phyloP scores from a whole-genome alignment of 1,284 basidiomycete genomes.

The Heterobasidion occidentale region DNA sequence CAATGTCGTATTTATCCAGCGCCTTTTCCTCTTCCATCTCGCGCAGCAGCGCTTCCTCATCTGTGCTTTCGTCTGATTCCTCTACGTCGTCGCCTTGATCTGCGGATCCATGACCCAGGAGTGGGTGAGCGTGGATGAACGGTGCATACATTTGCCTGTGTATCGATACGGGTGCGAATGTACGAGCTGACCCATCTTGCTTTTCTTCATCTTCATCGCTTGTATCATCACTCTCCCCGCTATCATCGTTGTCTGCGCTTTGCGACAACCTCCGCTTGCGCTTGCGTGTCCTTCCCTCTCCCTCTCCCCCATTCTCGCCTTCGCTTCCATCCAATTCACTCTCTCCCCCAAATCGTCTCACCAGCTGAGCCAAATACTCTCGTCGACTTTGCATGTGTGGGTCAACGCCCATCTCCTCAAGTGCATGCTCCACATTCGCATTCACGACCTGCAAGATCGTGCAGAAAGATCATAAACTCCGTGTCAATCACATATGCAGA shows the following conservation, averaged over 20 bases:
- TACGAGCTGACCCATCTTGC: not conserved
- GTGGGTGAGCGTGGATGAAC: conserved; percentile 14
- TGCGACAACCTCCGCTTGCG: no score
- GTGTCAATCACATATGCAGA: not conserved
- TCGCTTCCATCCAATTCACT: conserved; percentile 7
- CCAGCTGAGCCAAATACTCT: conserved; percentile 13
- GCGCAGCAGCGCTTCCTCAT: not conserved
- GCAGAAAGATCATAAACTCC: not conserved
- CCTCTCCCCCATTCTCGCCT: not conserved
- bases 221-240: conserved; percentile 9
- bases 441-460: conserved; percentile 24
- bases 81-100: not conserved
- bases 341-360: not conserved
- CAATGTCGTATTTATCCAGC: not conserved
- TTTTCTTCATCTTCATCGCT: conserved; percentile 9
- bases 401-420: conserved; percentile 30
- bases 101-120: not conserved
- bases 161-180: conserved; percentile 1
- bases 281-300: no score
- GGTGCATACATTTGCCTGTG: conserved; percentile 19
- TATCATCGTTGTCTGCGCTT: no score
- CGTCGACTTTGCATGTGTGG: conserved; percentile 27
- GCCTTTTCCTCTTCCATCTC: not conserved
- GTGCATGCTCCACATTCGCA: conserved; percentile 35
- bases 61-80: not conserved